A percentile compares a stretch with the other conserved stretches of the same genome.
These are phyloP conservation scores for Aspergillus pseudoterreus DNA, from an alignment of 2,329 filamentous ascomycete species.

Conservation along the genomic window DNA sequence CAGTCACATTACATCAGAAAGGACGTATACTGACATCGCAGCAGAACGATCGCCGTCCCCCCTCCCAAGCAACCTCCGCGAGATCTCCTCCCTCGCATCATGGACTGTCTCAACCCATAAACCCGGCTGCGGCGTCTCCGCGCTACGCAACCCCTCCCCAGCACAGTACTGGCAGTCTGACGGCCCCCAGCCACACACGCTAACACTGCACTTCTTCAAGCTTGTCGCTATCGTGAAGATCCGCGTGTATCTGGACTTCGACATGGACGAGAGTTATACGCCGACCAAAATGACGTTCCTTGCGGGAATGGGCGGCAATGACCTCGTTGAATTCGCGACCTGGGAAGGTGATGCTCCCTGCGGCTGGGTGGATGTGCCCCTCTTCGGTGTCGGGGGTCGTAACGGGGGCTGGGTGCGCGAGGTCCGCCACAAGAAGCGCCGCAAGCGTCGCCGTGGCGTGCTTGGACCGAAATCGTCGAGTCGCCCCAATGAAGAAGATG, in stretches of 20 bases:
- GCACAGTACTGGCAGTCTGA: constrained; percentile 64
- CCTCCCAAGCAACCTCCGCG: constrained; percentile 48
- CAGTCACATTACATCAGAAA: no score
- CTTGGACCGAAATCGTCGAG: not conserved
- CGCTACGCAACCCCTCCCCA: constrained; percentile 56
- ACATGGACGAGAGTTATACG: constrained; percentile 92
- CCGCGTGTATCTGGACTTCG: constrained; percentile 72
- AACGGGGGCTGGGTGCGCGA: constrained; percentile 29
- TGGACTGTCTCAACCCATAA: constrained; percentile 63
- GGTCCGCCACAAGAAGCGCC: not conserved
- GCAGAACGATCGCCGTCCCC: constrained; percentile 35
- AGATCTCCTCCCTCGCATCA: constrained; percentile 63
- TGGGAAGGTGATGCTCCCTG: constrained; percentile 74
- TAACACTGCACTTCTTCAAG: constrained; percentile 62
- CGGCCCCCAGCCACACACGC: constrained; percentile 61
- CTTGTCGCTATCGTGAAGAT: constrained; percentile 49
- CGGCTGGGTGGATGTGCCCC: constrained; percentile 86
- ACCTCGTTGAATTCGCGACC: constrained; percentile 80
- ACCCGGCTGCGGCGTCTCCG: constrained; percentile 58
- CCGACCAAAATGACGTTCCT: constrained; percentile 87
- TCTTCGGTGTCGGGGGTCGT: constrained; percentile 57
- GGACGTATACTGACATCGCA: no score
- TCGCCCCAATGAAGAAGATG: constrained; percentile 14
- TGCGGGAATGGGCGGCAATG: constrained; percentile 86
- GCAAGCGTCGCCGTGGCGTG: constrained; percentile 7